These are phyloP conservation scores for Ogataea nitratoaversa DNA, from an alignment of 805 yeast genomes.

Conservation along the genomic window DNA sequence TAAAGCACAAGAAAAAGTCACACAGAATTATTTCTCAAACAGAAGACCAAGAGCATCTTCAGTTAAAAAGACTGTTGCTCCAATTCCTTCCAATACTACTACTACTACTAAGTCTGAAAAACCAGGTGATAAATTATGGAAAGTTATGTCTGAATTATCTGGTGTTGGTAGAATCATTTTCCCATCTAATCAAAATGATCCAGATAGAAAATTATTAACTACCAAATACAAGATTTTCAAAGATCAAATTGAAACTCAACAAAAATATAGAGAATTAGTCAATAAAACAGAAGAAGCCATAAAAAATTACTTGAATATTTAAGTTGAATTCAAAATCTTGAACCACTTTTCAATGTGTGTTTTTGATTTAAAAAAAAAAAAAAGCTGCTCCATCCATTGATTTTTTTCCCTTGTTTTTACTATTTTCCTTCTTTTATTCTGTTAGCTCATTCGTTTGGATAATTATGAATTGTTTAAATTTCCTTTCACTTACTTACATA, in stretches of 20 bases:
- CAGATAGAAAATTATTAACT: slow-evolving; percentile 66
- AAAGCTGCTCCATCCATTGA: no score
- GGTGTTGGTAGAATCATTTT: slow-evolving; percentile 77
- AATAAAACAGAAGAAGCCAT: slow-evolving; percentile 41
- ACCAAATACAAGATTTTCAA: slow-evolving; percentile 83
- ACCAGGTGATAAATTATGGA: slow-evolving; percentile 73
- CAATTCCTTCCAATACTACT: neutral
- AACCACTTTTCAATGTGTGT: no score
- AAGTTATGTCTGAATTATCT: slow-evolving; percentile 77
- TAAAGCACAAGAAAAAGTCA: slow-evolving; percentile 49
- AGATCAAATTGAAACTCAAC: slow-evolving; percentile 83
- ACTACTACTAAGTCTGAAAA: slow-evolving; percentile 13
- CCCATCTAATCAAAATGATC: slow-evolving; percentile 55
- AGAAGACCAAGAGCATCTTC: slow-evolving; percentile 6
- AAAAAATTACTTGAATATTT: slow-evolving; percentile 24
- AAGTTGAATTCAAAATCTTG: no score
- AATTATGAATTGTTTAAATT: no score
- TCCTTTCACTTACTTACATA: no score
- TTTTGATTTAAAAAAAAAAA: no score
- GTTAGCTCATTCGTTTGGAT: no score
- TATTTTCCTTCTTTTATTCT: no score
- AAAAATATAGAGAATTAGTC: slow-evolving; percentile 67
- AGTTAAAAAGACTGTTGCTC: slow-evolving; percentile 1
- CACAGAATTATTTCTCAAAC: slow-evolving; percentile 36
- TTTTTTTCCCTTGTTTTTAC: no score